Evolutionary conservation across 148 eudicot species (phyloP).

Genomic region (Polygonum maritimum): DNA sequence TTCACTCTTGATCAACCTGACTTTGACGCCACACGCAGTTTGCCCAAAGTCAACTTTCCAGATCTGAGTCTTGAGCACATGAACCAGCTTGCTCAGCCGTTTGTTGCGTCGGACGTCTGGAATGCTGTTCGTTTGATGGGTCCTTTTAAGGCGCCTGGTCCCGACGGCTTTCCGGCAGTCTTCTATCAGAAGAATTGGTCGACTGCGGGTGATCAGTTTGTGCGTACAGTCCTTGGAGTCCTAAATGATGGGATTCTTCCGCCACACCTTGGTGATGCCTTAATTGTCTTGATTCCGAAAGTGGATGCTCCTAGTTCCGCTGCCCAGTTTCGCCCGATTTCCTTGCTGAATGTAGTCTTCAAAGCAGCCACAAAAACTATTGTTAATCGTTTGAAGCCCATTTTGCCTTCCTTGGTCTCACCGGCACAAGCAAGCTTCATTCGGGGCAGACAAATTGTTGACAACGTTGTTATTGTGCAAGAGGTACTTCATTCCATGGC

Average conservation of each 20-base stretch:
- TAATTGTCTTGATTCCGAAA: background rate
- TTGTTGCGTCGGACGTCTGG: too few relatives aligned
- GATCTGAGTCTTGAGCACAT: too few relatives aligned
- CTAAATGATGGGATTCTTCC: background rate
- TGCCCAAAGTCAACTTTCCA: too few relatives aligned
- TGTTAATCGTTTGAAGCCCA: too few relatives aligned
- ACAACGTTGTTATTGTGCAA: background rate
- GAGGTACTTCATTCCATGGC: background rate
- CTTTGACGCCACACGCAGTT: too few relatives aligned
- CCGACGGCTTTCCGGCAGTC: too few relatives aligned
- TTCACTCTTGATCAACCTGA: too few relatives aligned
- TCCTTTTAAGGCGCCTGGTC: too few relatives aligned
- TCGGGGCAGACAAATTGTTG: background rate
- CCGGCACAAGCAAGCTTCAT: background rate
- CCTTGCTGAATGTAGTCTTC: background rate
- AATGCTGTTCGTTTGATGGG: too few relatives aligned
- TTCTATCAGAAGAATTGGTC: too few relatives aligned
- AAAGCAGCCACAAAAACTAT: background rate
- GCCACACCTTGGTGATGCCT: background rate
- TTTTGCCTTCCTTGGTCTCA: background rate
- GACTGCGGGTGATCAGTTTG: background rate
- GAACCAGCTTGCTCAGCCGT: too few relatives aligned
- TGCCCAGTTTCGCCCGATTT: background rate
- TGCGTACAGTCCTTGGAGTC: background rate
- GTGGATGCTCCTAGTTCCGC: background rate